Percentiles rank a stretch among this genome's conserved stretches.
Evolutionary conservation across 1,284 basidiomycete genomes (phyloP).

Genomic region (Cutaneotrichosporon dermatis): DNA sequence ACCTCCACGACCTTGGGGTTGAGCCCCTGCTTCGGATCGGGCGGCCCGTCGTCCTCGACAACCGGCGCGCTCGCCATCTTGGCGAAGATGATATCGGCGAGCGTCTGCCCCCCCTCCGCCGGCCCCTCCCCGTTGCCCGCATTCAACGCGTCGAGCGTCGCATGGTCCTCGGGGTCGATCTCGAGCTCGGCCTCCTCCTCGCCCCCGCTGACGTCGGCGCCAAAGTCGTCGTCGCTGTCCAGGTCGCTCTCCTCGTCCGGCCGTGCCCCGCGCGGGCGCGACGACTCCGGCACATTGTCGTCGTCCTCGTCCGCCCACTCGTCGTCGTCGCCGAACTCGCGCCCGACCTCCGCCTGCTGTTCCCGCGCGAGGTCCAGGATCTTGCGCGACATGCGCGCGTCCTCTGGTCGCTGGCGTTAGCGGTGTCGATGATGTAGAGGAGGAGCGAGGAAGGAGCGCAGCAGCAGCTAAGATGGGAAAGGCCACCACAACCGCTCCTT

Average conservation of each 20-base stretch:
- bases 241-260: constrained; percentile 46
- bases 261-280: constrained; percentile 6
- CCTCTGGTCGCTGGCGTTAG: constrained; percentile 61
- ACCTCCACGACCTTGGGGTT: constrained; percentile 96
- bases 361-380: constrained; percentile 89
- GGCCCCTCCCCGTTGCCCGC: constrained; percentile 8
- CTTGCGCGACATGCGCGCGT: constrained; percentile 78
- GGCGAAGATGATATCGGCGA: constrained; percentile 93
- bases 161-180: constrained; percentile 82
- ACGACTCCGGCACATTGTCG: constrained; percentile 28
- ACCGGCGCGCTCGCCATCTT: constrained; percentile 69
- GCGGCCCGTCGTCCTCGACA: constrained; percentile 55
- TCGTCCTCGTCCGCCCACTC: constrained; percentile 49
- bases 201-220: constrained; percentile 43
- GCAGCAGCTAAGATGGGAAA: no score
- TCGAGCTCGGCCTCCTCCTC: constrained; percentile 59
- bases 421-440: no score
- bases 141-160: constrained; percentile 70
- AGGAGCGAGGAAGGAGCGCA: no score
- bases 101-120: constrained; percentile 52
- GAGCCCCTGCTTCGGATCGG: constrained; percentile 83
- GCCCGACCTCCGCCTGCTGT: constrained; percentile 85
- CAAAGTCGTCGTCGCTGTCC: constrained; percentile 43
- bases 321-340: constrained; percentile 48
- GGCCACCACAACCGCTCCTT: no score